Evolutionary conservation across 805 yeast species (phyloP), one percentile per base, ranked within the genome.

Genomic region (Yamadazyma sp.): DNA sequence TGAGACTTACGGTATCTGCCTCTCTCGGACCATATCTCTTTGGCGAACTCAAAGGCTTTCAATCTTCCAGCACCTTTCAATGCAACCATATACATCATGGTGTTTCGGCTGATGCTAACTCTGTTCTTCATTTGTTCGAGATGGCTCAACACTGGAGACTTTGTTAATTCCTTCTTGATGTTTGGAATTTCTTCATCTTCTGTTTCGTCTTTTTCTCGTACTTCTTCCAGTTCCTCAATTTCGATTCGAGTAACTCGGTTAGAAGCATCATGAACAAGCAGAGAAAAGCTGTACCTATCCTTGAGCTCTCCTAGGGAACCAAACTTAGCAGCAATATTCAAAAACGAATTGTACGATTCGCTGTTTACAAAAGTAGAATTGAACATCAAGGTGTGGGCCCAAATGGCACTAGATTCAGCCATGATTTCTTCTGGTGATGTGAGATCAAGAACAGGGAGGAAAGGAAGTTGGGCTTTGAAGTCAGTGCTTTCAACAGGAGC

Each of bases 341-440:
- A 55, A 48, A 69, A 82, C 4, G 80, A 63, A 23, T 77, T 73
- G 11, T 80, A 63, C 5, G 69, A 54, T 16, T 68, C 64, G 1
- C 49, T 49, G 20, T 63, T 69, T 8, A 84, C 58, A 18, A 64
- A 58, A 0, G 59, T 49, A 0, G 82, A 81, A 30, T 63, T 57
- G 22, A 57, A 52, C 14, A 72, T 55, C 16, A 77, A 42, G 10
- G 77, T 62, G 49, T 71, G 79, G 2, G 73, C 71, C 80, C 95
- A 77, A 5, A 91, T 41, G 0, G 97, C 97, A 42, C 78, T 71
- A 0, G 91, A 78, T 59, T 91, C 98, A 0, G 82, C 80, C 28
- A 84, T 38, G 1, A 86, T 60, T 44, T 78, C 72, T 15, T 48
- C 42, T 3, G 65, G 44, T 3, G 63, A 44, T 1, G 49, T 48